Evolutionary conservation across 192 early-diverging fungal genomes (phyloP).

Genomic region (Coemansia nantahalensis): DNA sequence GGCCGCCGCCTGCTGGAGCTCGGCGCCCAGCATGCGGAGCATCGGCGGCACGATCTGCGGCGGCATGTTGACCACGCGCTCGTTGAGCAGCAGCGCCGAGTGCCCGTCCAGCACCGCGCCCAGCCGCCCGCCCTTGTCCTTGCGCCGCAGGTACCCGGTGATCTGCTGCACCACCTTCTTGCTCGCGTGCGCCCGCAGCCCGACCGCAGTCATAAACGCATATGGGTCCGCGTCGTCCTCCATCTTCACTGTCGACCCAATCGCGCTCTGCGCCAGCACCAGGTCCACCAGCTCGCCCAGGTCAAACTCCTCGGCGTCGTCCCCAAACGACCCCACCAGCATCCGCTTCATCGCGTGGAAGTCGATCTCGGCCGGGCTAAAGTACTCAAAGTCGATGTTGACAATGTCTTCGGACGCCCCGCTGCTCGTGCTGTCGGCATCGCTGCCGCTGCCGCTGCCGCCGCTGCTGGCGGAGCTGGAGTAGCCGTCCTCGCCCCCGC

Average conservation of each 20-base stretch:
- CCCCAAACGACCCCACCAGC: constrained; percentile 72
- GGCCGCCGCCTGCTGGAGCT: constrained; percentile 70
- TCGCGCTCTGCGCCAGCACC: constrained; percentile 67
- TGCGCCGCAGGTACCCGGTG: constrained; percentile 60
- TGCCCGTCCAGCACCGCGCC: constrained; percentile 36
- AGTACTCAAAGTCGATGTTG: constrained; percentile 96
- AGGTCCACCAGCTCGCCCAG: constrained; percentile 78
- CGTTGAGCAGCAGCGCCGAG: constrained; percentile 74
- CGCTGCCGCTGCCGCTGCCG: constrained; percentile 9
- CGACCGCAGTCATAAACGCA: constrained; percentile 77
- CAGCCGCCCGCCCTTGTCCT: constrained; percentile 1
- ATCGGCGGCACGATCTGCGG: constrained; percentile 88
- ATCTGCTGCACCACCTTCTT: constrained; percentile 55
- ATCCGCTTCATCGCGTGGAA: constrained; percentile 91
- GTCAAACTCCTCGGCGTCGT: constrained; percentile 74
- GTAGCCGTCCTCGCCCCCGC: neutral
- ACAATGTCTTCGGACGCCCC: constrained; percentile 46
- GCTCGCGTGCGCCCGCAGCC: constrained; percentile 63
- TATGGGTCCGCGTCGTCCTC: constrained; percentile 79
- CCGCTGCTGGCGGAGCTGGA: constrained; percentile 7
- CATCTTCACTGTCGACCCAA: constrained; percentile 90
- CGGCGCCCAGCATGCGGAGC: constrained; percentile 86
- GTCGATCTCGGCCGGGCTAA: constrained; percentile 82
- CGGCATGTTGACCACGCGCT: constrained; percentile 95
- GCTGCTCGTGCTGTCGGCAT: neutral